Conservation (phyloP, 2,329 filamentous ascomycete genomes). For the Xenosphaeropsis pyriputrescens region DNA sequence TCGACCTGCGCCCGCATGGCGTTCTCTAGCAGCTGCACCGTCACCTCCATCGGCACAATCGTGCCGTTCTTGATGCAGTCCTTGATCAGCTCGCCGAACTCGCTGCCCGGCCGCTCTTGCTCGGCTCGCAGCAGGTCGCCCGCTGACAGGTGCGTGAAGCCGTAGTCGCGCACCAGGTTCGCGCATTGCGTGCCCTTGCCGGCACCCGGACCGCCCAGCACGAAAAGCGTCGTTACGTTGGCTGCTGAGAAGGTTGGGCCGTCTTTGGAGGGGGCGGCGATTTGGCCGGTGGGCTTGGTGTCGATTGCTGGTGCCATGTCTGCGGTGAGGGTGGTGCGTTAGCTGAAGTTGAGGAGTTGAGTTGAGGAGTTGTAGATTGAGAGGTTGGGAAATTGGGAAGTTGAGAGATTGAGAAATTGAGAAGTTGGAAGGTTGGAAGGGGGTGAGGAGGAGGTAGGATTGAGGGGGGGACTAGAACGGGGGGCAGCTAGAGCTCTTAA, state of each 20-base stretch:
- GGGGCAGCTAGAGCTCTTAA: too few relatives aligned
- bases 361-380: conserved; percentile 1
- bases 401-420: neutral
- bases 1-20: conserved; percentile 65
- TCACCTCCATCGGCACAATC: conserved; percentile 99
- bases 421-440: conserved; percentile 1
- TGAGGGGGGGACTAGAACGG: neutral
- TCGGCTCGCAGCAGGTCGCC: conserved; percentile 90
- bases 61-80: conserved; percentile 85
- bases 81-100: conserved; percentile 89
- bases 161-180: conserved; percentile 73
- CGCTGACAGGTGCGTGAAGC: conserved; percentile 85
- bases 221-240: conserved; percentile 85
- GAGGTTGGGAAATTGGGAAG: conserved; percentile 1
- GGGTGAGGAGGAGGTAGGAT: neutral
- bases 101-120: conserved; percentile 69
- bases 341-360: conserved; percentile 3
- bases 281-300: conserved; percentile 8
- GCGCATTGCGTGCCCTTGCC: conserved; percentile 95
- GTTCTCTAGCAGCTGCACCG: conserved; percentile 83
- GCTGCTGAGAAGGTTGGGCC: conserved; percentile 58
- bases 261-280: conserved; percentile 34
- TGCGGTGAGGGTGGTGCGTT: conserved; percentile 5
- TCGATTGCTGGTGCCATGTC: conserved; percentile 22
- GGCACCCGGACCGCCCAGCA: conserved; percentile 87